These are phyloP conservation scores for Aspergillus piperis DNA, from an alignment of 2,329 filamentous ascomycete genomes.

Conservation along the genomic window DNA sequence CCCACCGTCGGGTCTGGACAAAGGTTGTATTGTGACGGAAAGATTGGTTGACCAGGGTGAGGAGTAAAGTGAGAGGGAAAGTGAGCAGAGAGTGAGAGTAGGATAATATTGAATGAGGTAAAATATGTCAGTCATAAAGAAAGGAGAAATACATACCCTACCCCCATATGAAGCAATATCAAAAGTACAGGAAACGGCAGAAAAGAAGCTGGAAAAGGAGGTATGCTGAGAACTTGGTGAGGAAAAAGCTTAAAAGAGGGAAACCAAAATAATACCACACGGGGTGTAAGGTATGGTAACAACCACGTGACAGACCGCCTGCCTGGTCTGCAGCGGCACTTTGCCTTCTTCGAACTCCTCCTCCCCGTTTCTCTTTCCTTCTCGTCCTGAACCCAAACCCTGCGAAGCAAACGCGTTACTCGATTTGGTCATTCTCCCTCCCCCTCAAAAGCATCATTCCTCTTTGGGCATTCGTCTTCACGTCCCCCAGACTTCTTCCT, in stretches of 20 bases:
- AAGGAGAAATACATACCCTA: too few species aligned
- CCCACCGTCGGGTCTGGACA: conserved; percentile 26
- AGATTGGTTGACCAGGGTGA: conserved; percentile 3
- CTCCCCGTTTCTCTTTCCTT: conserved; percentile 33
- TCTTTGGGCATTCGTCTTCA: conserved; percentile 43
- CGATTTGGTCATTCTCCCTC: conserved; percentile 47
- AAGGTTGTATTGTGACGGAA: conserved; percentile 13
- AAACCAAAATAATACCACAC: neutral
- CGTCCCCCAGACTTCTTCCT: conserved; percentile 22
- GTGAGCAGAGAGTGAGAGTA: neutral
- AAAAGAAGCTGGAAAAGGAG: too few species aligned
- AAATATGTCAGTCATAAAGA: too few species aligned
- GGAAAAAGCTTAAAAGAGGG: neutral
- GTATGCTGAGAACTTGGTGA: neutral
- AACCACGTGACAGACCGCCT: conserved; percentile 37
- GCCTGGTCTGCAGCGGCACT: conserved; percentile 30
- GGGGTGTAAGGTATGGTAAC: neutral
- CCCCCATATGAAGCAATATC: too few species aligned
- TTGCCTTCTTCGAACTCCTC: conserved; percentile 39
- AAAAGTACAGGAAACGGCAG: too few species aligned
- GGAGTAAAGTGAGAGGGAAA: neutral
- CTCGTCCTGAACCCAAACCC: conserved; percentile 44
- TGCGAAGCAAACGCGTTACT: conserved; percentile 50
- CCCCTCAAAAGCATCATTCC: conserved; percentile 46
- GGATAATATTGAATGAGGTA: too few species aligned